A percentile compares a stretch with the other conserved stretches of the same genome.
phyloP scores from a whole-genome alignment of 345 rosid species.

The Euphorbia tirucalli region DNA sequence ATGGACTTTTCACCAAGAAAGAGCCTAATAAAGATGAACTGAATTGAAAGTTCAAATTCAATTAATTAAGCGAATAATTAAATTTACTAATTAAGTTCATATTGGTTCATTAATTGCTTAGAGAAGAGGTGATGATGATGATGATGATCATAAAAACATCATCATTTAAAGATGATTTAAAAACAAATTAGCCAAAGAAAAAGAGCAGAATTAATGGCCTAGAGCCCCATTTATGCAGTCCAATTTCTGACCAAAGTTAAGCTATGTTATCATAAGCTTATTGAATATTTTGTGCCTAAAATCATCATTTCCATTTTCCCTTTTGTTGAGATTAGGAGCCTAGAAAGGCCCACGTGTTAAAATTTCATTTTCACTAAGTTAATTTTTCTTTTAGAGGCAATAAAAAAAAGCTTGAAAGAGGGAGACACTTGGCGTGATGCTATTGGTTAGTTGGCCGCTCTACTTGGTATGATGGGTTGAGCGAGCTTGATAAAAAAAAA shows the following conservation, averaged over 20 bases:
- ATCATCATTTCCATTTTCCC: slow-evolving; percentile 35
- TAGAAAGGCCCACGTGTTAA: slow-evolving; percentile 40
- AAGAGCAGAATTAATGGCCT: slow-evolving; percentile 17
- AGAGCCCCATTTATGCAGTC: slow-evolving; percentile 28
- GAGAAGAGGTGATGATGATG: no score
- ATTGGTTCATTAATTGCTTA: background rate
- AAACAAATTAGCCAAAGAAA: slow-evolving; percentile 7
- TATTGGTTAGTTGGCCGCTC: slow-evolving; percentile 43
- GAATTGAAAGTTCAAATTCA: background rate
- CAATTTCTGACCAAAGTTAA: slow-evolving; percentile 17
- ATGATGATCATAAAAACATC: no score
- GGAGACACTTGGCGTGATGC: slow-evolving; percentile 41
- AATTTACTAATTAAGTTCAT: no score
- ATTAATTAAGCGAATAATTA: no score
- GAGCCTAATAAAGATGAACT: no score
- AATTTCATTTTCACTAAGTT: slow-evolving; percentile 1
- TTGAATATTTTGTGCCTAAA: slow-evolving; percentile 41
- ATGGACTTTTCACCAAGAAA: slow-evolving; percentile 8
- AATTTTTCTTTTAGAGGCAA: no score
- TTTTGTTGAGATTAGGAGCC: slow-evolving; percentile 33
- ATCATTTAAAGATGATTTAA: slow-evolving; percentile 24
- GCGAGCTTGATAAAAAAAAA: slow-evolving; percentile 30
- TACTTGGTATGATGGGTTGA: slow-evolving; percentile 33
- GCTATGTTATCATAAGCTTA: slow-evolving; percentile 34
- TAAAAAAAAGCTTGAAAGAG: no score